Evolutionary conservation across 2,329 filamentous ascomycete genomes (phyloP), one percentile per base, ranked within the genome.

Genomic region (Cordyceps fumosorosea): DNA sequence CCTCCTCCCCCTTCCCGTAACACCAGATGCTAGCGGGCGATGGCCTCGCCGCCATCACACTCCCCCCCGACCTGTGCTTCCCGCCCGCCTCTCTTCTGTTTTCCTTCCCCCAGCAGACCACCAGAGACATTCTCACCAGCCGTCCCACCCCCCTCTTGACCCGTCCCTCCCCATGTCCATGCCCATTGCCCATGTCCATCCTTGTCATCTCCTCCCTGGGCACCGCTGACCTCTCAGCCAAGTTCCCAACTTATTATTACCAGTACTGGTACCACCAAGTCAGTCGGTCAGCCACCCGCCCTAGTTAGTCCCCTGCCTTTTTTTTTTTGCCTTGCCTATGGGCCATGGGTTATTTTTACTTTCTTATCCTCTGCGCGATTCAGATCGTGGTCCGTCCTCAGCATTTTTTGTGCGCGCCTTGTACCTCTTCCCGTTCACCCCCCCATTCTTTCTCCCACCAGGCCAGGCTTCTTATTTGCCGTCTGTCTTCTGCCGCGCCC

Each of bases 1-100:
- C 18, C 16, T 34, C 50, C 50, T 34, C 20, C 4, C 14, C 16
- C 4, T 42, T n/a, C 10, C 22, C 3, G 53, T 56, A 32, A 56
- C 53, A 56, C 53, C 53, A 56, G 53, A 56, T 56, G 24, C 37
- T 56, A 56, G 53, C 40, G 37, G 37, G 40, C 53, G 53, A 56
- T 56, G 53, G 34, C 20, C 16, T 55, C 8, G 34, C 10, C 34
- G 22, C 14, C 52, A 54, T 42, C 20, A 42, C 51, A 53, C 51
- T 3, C 50, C 14, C 16, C 18, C 47, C 47, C 47, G 34, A 40
- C 52, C 52, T 42, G 34, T 40, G 26, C 47, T 52, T 51, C 50
- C 50, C 50, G 32, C 32, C 51, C 32, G 29, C 51, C 51, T 53
- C 52, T 44, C 22, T 16, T 32, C 29, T 7, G 5, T 20, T 26